A percentile compares a stretch with the other conserved stretches of the same genome.
These are phyloP conservation scores for Aspergillus carlsbadensis DNA, from an alignment of 495 filamentous ascomycete genomes.

Conservation along the genomic window DNA sequence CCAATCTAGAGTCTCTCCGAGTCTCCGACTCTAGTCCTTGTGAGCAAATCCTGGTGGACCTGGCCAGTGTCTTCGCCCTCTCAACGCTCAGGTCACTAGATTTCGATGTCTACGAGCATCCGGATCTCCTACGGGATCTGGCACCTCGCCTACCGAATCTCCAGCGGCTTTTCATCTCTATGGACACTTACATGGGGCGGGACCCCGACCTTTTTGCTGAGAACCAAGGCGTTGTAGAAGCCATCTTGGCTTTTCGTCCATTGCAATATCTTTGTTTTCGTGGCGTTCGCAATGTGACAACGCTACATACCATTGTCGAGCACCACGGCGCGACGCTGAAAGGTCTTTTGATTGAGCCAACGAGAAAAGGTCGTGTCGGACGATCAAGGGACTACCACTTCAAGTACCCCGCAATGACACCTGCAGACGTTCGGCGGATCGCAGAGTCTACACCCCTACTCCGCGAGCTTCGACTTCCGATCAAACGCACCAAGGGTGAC, in stretches of 20 bases:
- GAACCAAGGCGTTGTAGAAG: not conserved
- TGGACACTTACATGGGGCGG: not conserved
- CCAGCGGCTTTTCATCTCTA: not conserved
- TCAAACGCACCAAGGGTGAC: not conserved
- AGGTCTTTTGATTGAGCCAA: too few relatives aligned
- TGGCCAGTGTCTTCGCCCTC: not conserved
- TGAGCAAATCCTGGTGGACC: too few relatives aligned
- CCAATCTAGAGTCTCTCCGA: too few relatives aligned
- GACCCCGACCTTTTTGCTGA: not conserved
- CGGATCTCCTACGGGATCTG: not conserved
- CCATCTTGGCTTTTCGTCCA: not conserved
- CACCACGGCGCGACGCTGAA: not conserved
- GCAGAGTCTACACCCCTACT: not conserved
- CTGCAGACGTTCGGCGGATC: not conserved
- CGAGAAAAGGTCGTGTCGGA: too few relatives aligned
- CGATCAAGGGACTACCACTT: not conserved
- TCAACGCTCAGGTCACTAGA: not conserved
- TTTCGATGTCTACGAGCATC: not conserved
- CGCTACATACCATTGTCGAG: not conserved
- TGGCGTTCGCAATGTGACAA: not conserved
- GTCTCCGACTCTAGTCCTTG: too few relatives aligned
- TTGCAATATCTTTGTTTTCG: not conserved
- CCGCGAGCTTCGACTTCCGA: slow-evolving; percentile 1
- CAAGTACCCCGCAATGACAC: not conserved
- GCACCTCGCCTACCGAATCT: not conserved